These are phyloP conservation scores for Fomitopsis schrenkii DNA, from an alignment of 1,284 basidiomycete genomes.

Conservation along the genomic window DNA sequence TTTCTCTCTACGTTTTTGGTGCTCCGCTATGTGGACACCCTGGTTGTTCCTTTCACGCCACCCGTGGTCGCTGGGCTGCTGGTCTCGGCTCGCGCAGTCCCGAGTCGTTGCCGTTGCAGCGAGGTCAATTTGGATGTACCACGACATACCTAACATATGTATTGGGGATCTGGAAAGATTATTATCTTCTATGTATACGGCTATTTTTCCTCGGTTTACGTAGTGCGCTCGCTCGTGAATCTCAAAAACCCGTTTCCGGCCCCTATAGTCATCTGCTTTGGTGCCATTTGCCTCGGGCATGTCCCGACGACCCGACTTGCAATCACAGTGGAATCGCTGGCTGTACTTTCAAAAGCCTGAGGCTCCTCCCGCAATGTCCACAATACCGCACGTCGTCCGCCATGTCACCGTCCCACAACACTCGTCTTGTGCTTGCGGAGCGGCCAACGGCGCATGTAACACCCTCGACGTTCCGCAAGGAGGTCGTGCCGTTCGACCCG, in stretches of 20 bases:
- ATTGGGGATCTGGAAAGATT: conserved; percentile 6
- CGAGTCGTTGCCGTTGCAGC: conserved; percentile 8
- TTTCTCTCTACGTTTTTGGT: not conserved
- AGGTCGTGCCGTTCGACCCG: conserved; percentile 50
- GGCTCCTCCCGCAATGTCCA: not conserved
- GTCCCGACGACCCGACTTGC: not conserved
- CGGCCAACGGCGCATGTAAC: conserved; percentile 66
- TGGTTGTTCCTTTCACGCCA: not conserved
- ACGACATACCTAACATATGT: conserved; percentile 4
- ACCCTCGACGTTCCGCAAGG: conserved; percentile 67
- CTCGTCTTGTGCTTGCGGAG: conserved; percentile 69
- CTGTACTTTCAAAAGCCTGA: not conserved
- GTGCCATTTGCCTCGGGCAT: not conserved
- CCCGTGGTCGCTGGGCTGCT: conserved; percentile 5
- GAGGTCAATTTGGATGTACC: conserved; percentile 8
- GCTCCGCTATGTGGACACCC: not conserved
- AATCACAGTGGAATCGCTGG: not conserved
- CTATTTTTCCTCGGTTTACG: not conserved
- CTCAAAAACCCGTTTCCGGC: not conserved
- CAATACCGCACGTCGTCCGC: not conserved
- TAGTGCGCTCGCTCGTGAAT: not conserved
- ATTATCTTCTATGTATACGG: conserved; percentile 7
- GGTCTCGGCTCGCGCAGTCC: conserved; percentile 5
- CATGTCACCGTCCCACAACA: conserved; percentile 35
- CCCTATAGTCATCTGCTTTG: not conserved